These are phyloP conservation scores for Neurospora cerealis DNA, from an alignment of 495 filamentous ascomycete genomes.

Conservation along the genomic window DNA sequence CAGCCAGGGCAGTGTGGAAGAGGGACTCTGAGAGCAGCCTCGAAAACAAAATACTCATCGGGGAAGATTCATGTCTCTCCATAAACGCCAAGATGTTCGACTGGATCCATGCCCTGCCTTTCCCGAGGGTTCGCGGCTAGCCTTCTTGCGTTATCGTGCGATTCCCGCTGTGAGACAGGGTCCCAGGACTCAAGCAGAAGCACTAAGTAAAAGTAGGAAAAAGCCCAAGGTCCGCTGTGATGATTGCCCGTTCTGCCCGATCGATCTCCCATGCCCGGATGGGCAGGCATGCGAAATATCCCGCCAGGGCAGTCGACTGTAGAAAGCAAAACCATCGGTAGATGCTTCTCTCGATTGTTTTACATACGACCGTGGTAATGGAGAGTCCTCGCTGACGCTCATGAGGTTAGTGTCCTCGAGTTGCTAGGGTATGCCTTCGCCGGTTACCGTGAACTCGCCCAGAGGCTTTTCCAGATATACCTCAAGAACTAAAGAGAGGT, in stretches of 20 bases:
- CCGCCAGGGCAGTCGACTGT: background rate
- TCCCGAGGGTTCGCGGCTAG: background rate
- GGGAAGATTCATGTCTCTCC: background rate
- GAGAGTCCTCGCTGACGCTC: background rate
- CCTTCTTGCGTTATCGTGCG: background rate
- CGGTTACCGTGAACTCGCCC: background rate
- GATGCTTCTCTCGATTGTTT: background rate
- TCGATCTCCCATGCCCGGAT: background rate
- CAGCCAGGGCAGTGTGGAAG: background rate
- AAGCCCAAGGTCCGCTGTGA: background rate
- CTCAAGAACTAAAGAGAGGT: background rate
- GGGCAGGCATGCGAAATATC: background rate
- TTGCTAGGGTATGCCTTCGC: background rate
- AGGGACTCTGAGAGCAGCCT: background rate
- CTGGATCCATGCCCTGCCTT: background rate
- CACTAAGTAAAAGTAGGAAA: background rate
- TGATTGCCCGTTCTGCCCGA: background rate
- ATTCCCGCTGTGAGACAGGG: background rate
- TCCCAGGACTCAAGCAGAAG: background rate
- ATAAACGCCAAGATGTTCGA: background rate
- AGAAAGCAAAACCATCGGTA: background rate
- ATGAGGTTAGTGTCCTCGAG: background rate
- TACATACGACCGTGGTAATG: background rate
- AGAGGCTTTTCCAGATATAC: background rate
- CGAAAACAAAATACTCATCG: background rate